Base-by-base conservation (phyloP, 164 flowering plant genomes). In the Dillenia suffruticosa region DNA sequence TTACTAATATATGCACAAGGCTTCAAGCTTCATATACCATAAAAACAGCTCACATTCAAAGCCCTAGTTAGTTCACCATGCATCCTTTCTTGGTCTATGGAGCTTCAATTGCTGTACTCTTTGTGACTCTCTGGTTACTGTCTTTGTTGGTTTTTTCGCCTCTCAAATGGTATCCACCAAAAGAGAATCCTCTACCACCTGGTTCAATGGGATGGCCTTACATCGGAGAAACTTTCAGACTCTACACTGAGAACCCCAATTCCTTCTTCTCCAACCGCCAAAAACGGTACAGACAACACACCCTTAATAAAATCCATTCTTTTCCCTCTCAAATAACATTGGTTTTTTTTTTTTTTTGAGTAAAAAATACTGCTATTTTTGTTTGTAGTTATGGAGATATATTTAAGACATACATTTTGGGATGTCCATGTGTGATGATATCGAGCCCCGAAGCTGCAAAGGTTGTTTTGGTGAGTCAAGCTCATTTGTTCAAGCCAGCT, bases 161-260 rank as follows among this genome's bases (percentile, higher is more conserved):
- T 1, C 65, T 4, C 40, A 32, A 59, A 67, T 65, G 74, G 71
- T 66, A 57, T 9, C 56, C 32, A 10, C 14, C 55, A 40, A 50
- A 44, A 11, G 26, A 64, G 59, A 77, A 73, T 11, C 75, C 68
- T 44, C 72, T 88, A 7, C 97, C 97, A 1, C 97, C 97, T 45
- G 97, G 97, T 44, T 88, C 97, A 12, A 77, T 88, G 92, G 97
- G 93, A 5, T 91, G 91, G 95, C 97, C 97, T 59, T 91, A 88
- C 51, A 66, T 91, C 7, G 97, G 97, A 24, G 97, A 91, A 63
- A 91, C 95, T 0, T 80, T 86, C 73, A 75, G 75, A 67, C 91
- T 86, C 60, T 91, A 88, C 77, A 68, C 91, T 24, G 73, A 91
- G 54, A 77, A 84, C 58, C 95, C 93, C 5, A 87, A 82, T 61